A percentile compares a stretch with the other conserved stretches of the same genome.
phyloP scores from a whole-genome alignment of 1,284 basidiomycete species.

The Violaceomyces palustris region DNA sequence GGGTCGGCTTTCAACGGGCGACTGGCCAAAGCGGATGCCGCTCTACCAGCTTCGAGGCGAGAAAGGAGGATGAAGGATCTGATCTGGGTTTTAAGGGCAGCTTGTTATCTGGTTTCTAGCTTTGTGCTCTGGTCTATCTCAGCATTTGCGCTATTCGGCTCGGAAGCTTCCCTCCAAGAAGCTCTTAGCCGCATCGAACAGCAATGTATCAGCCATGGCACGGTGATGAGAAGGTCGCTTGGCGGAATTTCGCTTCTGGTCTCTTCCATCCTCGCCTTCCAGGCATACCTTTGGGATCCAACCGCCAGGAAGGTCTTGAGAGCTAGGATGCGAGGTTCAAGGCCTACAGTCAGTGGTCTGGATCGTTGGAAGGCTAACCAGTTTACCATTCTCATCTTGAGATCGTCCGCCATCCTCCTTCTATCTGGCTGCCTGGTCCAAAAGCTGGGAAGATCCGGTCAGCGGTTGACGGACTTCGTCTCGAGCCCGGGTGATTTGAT shows the following conservation, averaged over 20 bases:
- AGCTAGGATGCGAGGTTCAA: background rate
- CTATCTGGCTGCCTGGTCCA: background rate
- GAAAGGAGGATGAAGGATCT: background rate
- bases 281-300: background rate
- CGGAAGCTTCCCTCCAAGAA: background rate
- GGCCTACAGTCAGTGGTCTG: slow-evolving; percentile 4
- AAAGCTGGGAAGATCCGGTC: background rate
- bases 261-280: background rate
- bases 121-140: slow-evolving; percentile 3
- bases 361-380: slow-evolving; percentile 5
- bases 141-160: slow-evolving; percentile 4
- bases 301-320: background rate
- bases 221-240: background rate
- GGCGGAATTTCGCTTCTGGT: background rate
- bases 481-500: no score
- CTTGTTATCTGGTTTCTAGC: background rate
- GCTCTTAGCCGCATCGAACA: background rate
- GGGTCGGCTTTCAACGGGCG: background rate
- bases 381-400: background rate
- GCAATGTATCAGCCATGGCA: background rate
- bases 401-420: background rate
- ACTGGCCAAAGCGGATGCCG: background rate
- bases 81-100: background rate
- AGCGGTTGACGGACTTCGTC: background rate
- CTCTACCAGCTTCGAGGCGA: no score